Percentiles rank a stretch among this genome's conserved stretches.
phyloP scores from a whole-genome alignment of 495 filamentous ascomycete species.

The Podospora bellae-mahoneyi region DNA sequence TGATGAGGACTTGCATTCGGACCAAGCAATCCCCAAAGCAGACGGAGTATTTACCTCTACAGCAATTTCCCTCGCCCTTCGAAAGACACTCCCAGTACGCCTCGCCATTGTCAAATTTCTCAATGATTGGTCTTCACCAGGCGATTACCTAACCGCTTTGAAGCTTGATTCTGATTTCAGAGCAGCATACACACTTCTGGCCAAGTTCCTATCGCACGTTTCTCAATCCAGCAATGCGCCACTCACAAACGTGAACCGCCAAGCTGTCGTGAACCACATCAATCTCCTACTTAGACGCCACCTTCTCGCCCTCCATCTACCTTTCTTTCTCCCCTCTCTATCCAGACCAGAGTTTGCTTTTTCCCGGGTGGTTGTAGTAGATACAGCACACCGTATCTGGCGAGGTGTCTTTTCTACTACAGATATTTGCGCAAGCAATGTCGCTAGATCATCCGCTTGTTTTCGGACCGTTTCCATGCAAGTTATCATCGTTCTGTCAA shows the following conservation, averaged over 20 bases:
- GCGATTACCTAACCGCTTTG: constrained; percentile 33
- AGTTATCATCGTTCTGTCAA: constrained; percentile 45
- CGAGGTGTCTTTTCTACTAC: constrained; percentile 33
- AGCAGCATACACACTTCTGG: constrained; percentile 23
- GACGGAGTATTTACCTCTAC: constrained; percentile 44
- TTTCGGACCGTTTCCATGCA: constrained; percentile 42
- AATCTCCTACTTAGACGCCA: constrained; percentile 48
- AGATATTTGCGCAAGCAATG: background rate
- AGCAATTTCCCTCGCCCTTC: constrained; percentile 45
- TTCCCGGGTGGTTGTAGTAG: constrained; percentile 47
- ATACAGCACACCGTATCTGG: constrained; percentile 52
- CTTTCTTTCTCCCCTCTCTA: constrained; percentile 39
- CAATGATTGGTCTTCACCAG: constrained; percentile 40
- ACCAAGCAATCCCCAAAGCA: constrained; percentile 18
- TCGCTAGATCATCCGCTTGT: constrained; percentile 36
- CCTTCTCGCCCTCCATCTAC: constrained; percentile 48
- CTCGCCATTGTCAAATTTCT: constrained; percentile 46
- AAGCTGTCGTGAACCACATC: constrained; percentile 38
- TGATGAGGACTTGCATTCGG: constrained; percentile 38
- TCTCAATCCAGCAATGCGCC: constrained; percentile 30
- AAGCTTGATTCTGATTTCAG: constrained; percentile 38
- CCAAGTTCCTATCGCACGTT: constrained; percentile 33
- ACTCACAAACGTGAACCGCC: constrained; percentile 24
- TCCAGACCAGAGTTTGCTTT: constrained; percentile 47
- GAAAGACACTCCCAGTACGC: constrained; percentile 44